A percentile compares a stretch with the other conserved stretches of the same genome.
Evolutionary conservation across 2,329 filamentous ascomycete genomes (phyloP).

Genomic region (Sarocladium strictum): DNA sequence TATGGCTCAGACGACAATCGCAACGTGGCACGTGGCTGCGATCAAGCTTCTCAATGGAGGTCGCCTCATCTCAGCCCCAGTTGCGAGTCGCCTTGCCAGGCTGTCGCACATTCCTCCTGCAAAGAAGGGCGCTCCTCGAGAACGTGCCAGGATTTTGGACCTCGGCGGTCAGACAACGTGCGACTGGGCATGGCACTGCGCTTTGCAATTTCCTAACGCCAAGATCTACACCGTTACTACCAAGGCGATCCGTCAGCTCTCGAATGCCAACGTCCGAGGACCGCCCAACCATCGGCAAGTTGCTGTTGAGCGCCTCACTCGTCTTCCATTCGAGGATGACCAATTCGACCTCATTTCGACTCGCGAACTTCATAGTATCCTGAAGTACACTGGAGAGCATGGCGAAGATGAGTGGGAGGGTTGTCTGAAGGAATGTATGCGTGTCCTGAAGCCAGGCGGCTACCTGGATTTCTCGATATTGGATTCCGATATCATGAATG

Average conservation of each 20-base stretch:
- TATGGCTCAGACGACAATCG: slow-evolving; percentile 60
- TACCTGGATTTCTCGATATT: slow-evolving; percentile 87
- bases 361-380: slow-evolving; percentile 75
- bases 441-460: slow-evolving; percentile 86
- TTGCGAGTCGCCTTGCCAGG: slow-evolving; percentile 55
- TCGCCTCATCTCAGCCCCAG: slow-evolving; percentile 57
- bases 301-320: slow-evolving; percentile 68
- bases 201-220: slow-evolving; percentile 75
- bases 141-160: slow-evolving; percentile 69
- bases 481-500: slow-evolving; percentile 84
- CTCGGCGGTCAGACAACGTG: slow-evolving; percentile 78
- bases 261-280: slow-evolving; percentile 71
- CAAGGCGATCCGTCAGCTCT: slow-evolving; percentile 62
- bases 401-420: slow-evolving; percentile 81
- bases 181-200: slow-evolving; percentile 95
- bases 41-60: slow-evolving; percentile 58
- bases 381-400: slow-evolving; percentile 66
- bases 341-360: slow-evolving; percentile 92
- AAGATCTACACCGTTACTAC: slow-evolving; percentile 86
- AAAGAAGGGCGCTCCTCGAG: slow-evolving; percentile 36
- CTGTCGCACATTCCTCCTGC: slow-evolving; percentile 42
- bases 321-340: slow-evolving; percentile 76
- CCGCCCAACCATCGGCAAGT: slow-evolving; percentile 84
- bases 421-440: slow-evolving; percentile 79
- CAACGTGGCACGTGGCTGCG: slow-evolving; percentile 57